A percentile compares a stretch with the other conserved stretches of the same genome.
phyloP scores from a whole-genome alignment of 192 early-diverging fungal genomes.

The Backusella mclennaniae region DNA sequence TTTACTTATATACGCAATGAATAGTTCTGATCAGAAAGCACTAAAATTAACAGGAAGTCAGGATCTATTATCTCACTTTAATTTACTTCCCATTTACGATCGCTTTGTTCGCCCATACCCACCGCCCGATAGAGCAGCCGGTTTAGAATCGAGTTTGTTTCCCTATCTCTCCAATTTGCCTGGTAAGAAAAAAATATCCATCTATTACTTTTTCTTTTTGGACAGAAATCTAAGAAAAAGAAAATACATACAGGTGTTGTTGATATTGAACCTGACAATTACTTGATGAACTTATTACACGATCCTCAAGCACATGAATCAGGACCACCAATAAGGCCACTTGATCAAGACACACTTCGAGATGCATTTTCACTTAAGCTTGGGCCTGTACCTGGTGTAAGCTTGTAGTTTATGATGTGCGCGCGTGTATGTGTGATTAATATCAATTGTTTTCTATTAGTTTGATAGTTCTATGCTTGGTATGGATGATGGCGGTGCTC shows the following conservation, averaged over 20 bases:
- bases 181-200: constrained; percentile 10
- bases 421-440: neutral
- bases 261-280: constrained; percentile 29
- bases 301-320: constrained; percentile 27
- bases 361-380: constrained; percentile 31
- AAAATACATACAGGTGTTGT: constrained; percentile 12
- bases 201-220: neutral
- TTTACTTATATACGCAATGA: neutral
- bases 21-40: neutral
- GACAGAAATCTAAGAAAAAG: neutral
- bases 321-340: constrained; percentile 18
- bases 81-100: constrained; percentile 34
- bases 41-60: constrained; percentile 33
- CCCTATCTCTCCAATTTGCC: constrained; percentile 34
- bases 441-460: neutral
- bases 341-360: constrained; percentile 29
- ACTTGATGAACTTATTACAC: constrained; percentile 30
- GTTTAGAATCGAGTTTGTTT: constrained; percentile 19
- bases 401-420: neutral
- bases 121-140: constrained; percentile 27
- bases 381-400: constrained; percentile 37
- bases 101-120: constrained; percentile 33
- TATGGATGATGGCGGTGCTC: constrained; percentile 16
- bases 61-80: constrained; percentile 38
- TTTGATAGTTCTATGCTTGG: constrained; percentile 35